Conservation (phyloP, 176 grass and related monocot genomes). For the Lolium rigidum region DNA sequence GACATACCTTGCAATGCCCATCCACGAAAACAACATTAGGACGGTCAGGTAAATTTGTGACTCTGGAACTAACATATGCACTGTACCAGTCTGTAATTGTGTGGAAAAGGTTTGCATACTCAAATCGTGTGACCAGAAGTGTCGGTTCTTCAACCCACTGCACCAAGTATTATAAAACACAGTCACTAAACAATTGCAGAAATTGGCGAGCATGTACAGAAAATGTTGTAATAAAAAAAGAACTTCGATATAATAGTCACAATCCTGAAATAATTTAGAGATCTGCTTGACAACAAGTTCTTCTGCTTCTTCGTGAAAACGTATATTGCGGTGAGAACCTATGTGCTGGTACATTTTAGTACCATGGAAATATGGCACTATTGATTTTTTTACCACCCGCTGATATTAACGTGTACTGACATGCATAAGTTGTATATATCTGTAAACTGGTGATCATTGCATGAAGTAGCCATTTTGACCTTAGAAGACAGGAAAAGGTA, state of each 20-base stretch:
- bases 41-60: slow-evolving; percentile 61
- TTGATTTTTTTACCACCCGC: background rate
- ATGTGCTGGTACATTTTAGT: background rate
- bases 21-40: slow-evolving; percentile 91
- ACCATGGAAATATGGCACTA: background rate
- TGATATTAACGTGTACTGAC: background rate
- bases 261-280: slow-evolving; percentile 25
- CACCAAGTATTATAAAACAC: slow-evolving; percentile 36
- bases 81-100: slow-evolving; percentile 99
- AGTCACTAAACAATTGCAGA: slow-evolving; percentile 32
- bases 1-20: slow-evolving; percentile 96
- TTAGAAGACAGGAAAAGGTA: background rate
- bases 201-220: background rate
- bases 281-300: slow-evolving; percentile 2
- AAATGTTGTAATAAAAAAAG: slow-evolving; percentile 12
- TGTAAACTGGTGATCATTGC: background rate
- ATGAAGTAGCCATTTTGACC: background rate
- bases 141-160: slow-evolving; percentile 97
- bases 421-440: background rate
- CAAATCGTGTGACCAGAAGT: slow-evolving; percentile 90
- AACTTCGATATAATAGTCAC: slow-evolving; percentile 12
- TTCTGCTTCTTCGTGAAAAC: slow-evolving; percentile 19
- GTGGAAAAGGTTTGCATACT: slow-evolving; percentile 99
- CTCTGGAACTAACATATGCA: slow-evolving; percentile 94
- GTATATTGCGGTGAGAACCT: background rate